Evolutionary conservation across 306 rosid species (phyloP), one percentile per base, ranked within the genome.

Genomic region (Morella rubra): DNA sequence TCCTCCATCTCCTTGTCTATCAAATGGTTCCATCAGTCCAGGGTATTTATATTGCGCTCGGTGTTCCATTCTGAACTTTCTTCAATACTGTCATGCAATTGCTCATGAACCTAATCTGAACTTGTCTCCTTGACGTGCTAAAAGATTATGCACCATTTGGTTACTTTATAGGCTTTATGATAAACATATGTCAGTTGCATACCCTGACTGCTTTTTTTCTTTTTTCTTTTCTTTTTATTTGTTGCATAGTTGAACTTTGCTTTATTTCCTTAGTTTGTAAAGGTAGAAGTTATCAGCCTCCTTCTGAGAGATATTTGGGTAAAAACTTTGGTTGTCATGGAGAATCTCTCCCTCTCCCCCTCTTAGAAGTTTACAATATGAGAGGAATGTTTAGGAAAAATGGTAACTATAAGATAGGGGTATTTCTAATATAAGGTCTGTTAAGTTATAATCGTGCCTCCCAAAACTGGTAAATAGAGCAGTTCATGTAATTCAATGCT

Each of bases 1-100:
- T 56, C 93, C 96, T 82, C 97, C 97, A 32, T 93, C 97, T 59
- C 90, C 94, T 58, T 85, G 86, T 81, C 82, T 91, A 74, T 82
- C 97, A 54, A 84, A 85, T 69, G 91, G 85, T 75, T 78, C 84
- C 70, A 20, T 20, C 40, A 73, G 81, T 27, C 80, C 84, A 5
- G 78, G 90, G 90, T 87, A 79, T 50, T n/a, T 67, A 16, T 5
- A 22, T 58, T 22, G 8, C 13, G 22, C 64, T 22, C 40, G 22
- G 5, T 52, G 56, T 10, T 9, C 64, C 64, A 8, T 58, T 22
- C 32, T 10, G 7, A 19, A 19, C 13, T 58, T 58, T 4, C 7
- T 4, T 19, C 10, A 10, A 19, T 56, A 11, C 20, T 56, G 12
- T 20, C 27, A 20, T 19, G 62, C 62, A 58, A 0, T 10, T 58